A percentile compares a stretch with the other conserved stretches of the same genome.
Conservation (phyloP, 2,329 filamentous ascomycete species). For the Lachnellula suecica region DNA sequence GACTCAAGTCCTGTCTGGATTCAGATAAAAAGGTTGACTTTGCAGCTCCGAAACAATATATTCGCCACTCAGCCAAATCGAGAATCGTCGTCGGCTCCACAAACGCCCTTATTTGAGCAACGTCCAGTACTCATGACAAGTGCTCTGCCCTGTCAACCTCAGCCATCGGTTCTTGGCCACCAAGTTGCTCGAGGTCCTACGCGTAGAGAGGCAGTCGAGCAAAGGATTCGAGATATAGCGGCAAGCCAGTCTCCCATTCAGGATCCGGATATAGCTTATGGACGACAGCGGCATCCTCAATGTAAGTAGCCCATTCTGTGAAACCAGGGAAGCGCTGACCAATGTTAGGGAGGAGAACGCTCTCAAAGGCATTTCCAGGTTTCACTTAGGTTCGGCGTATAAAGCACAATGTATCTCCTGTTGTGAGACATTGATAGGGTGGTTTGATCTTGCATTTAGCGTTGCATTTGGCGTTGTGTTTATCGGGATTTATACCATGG, state of each 20-base stretch:
- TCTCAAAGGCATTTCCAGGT: constrained; percentile 28
- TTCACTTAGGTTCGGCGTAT: constrained; percentile 13
- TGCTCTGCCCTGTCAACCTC: constrained; percentile 2
- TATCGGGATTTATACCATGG: constrained; percentile 2
- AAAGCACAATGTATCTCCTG: too few relatives aligned
- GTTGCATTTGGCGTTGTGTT: constrained; percentile 9
- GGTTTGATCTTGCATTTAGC: constrained; percentile 13
- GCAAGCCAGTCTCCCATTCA: constrained; percentile 20
- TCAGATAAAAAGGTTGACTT: constrained; percentile 10
- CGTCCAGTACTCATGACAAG: constrained; percentile 14
- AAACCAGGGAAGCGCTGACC: constrained; percentile 5
- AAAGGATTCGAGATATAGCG: constrained; percentile 26
- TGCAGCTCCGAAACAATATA: constrained; percentile 8
- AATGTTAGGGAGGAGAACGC: constrained; percentile 20
- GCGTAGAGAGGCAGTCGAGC: constrained; percentile 22
- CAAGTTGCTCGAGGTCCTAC: neutral
- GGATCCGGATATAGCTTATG: constrained; percentile 22
- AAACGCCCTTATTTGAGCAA: constrained; percentile 2
- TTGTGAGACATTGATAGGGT: too few relatives aligned
- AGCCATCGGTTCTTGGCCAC: constrained; percentile 2
- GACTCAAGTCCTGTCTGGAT: neutral
- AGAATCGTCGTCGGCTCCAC: constrained; percentile 7
- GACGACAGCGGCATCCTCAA: constrained; percentile 13
- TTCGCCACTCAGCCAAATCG: neutral
- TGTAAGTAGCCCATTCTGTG: constrained; percentile 15